A percentile compares a stretch with the other conserved stretches of the same genome.
These are phyloP conservation scores for Antarctomyces pellizariae DNA, from an alignment of 495 filamentous ascomycete species.

Conservation along the genomic window DNA sequence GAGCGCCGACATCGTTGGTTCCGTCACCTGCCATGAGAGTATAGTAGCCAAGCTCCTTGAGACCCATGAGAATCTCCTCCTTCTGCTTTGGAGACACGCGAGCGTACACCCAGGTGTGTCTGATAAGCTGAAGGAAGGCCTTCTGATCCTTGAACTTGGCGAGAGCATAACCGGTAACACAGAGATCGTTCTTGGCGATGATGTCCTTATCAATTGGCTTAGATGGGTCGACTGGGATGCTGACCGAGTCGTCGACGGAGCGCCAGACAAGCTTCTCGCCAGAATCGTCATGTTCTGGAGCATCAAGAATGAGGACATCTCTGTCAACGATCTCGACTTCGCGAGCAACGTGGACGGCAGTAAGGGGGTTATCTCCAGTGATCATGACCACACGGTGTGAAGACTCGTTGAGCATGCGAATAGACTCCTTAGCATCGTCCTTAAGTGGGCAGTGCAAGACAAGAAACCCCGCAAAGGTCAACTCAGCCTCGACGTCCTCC, in stretches of 20 bases:
- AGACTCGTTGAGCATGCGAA: slow-evolving; percentile 95
- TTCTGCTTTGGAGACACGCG: slow-evolving; percentile 97
- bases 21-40: slow-evolving; percentile 98
- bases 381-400: slow-evolving; percentile 99
- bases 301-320: slow-evolving; percentile 82
- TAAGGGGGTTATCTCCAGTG: slow-evolving; percentile 93
- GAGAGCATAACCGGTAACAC: slow-evolving; percentile 86
- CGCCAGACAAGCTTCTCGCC: slow-evolving; percentile 77
- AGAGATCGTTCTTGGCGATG: slow-evolving; percentile 71
- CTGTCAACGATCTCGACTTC: slow-evolving; percentile 96
- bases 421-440: slow-evolving; percentile 80
- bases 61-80: slow-evolving; percentile 86
- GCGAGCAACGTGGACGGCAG: slow-evolving; percentile 82
- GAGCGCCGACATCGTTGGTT: slow-evolving; percentile 91
- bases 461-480: slow-evolving; percentile 85
- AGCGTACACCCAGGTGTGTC: slow-evolving; percentile 93
- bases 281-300: slow-evolving; percentile 71
- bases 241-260: slow-evolving; percentile 77
- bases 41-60: slow-evolving; percentile 92
- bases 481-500: slow-evolving; percentile 67
- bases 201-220: slow-evolving; percentile 65
- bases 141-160: slow-evolving; percentile 66
- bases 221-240: slow-evolving; percentile 67
- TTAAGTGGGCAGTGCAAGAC: slow-evolving; percentile 91
- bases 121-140: slow-evolving; percentile 47